These are phyloP conservation scores for Sesbania bispinosa DNA, from an alignment of 306 rosid genomes.

Conservation along the genomic window DNA sequence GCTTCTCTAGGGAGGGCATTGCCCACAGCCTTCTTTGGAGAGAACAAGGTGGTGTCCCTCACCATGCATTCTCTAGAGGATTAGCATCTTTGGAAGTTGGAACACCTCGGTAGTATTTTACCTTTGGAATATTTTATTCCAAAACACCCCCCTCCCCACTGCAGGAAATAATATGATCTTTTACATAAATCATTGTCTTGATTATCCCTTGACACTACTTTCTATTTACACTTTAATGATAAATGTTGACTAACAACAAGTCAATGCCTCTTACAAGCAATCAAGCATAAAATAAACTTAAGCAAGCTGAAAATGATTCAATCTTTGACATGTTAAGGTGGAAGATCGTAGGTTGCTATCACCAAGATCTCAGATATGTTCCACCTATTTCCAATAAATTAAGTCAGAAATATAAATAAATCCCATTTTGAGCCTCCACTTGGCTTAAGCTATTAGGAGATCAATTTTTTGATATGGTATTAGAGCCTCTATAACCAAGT, in stretches of 20 bases:
- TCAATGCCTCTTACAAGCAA: background rate
- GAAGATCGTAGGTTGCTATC: background rate
- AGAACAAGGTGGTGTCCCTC: background rate
- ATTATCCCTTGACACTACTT: background rate
- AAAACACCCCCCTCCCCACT: background rate
- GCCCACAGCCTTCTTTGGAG: background rate
- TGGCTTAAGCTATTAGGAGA: background rate
- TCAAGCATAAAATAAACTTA: background rate
- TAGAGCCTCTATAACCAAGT: background rate
- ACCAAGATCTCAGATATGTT: background rate
- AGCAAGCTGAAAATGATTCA: background rate
- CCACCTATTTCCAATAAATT: background rate
- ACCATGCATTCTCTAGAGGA: background rate
- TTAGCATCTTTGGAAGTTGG: background rate
- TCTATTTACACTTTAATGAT: background rate
- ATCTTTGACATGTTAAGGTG: background rate
- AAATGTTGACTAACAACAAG: background rate
- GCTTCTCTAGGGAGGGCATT: background rate
- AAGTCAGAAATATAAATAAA: background rate
- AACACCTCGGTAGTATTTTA: background rate
- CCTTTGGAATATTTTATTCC: background rate
- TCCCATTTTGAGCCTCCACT: background rate
- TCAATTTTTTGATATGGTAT: background rate
- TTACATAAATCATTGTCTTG: background rate
- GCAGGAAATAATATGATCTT: background rate